Conservation (phyloP, 257 asterid genomes). For the Solanum virginianum region DNA sequence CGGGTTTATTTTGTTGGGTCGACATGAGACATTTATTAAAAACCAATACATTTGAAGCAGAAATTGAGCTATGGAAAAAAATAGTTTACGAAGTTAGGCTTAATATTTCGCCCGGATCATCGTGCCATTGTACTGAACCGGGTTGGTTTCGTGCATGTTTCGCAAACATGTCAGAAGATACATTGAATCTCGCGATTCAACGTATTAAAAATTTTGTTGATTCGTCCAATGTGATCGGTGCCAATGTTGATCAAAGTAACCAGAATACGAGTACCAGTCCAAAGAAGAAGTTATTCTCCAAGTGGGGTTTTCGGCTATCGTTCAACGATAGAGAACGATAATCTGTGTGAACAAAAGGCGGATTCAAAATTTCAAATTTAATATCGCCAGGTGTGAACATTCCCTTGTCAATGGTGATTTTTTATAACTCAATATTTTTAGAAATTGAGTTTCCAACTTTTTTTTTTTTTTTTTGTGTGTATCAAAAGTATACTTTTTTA, state of each 20-base stretch:
- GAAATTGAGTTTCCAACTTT: background rate
- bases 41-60: background rate
- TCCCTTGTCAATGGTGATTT: background rate
- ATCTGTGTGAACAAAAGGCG: background rate
- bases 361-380: background rate
- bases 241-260: background rate
- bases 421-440: background rate
- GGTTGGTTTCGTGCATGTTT: conserved; percentile 2
- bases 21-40: background rate
- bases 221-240: background rate
- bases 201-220: background rate
- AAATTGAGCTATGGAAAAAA: background rate
- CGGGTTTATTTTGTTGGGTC: background rate
- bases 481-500: background rate
- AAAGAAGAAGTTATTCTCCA: background rate
- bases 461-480: background rate
- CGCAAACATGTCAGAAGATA: background rate
- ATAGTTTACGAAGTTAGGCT: background rate
- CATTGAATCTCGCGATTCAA: background rate
- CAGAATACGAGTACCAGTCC: background rate
- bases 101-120: background rate
- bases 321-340: background rate
- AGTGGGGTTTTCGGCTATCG: background rate
- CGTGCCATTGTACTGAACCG: conserved; percentile 2
- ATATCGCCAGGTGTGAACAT: background rate